Conservation (phyloP, 208 protist genomes). For the Strigomonas oncopelti region DNA sequence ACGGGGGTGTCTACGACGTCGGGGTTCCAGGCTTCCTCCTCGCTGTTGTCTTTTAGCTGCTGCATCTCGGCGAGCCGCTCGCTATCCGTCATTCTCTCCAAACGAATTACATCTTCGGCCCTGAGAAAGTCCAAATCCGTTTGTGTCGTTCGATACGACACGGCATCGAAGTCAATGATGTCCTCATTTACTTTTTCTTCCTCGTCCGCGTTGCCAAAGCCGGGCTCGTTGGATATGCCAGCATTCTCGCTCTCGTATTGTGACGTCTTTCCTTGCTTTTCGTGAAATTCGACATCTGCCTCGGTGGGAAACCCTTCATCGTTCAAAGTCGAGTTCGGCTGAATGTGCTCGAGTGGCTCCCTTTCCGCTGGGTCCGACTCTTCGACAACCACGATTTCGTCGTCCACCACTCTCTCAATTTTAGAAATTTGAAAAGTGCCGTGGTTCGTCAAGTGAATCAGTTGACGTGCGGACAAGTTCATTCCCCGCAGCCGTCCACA, state of each 20-base stretch:
- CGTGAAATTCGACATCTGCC: constrained; percentile 61
- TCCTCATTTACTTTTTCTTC: constrained; percentile 77
- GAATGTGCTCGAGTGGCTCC: constrained; percentile 72
- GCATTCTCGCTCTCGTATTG: constrained; percentile 15
- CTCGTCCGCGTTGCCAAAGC: not conserved
- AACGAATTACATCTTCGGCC: constrained; percentile 71
- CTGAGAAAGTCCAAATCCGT: constrained; percentile 84
- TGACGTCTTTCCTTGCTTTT: too few relatives aligned
- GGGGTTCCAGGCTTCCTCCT: constrained; percentile 80
- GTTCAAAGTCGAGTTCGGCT: constrained; percentile 72
- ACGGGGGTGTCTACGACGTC: constrained; percentile 86
- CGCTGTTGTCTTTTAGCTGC: constrained; percentile 65
- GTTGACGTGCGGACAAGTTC: constrained; percentile 70
- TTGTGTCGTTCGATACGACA: constrained; percentile 72
- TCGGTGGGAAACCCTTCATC: constrained; percentile 68
- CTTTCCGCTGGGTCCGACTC: constrained; percentile 45
- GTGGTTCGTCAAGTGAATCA: constrained; percentile 85
- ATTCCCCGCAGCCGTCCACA: constrained; percentile 66
- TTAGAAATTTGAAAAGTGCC: constrained; percentile 82
- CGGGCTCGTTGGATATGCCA: not conserved
- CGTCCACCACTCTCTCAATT: constrained; percentile 29
- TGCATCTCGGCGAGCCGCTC: constrained; percentile 70
- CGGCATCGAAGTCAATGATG: constrained; percentile 48
- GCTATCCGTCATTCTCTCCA: constrained; percentile 84
- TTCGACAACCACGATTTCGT: constrained; percentile 34